Conservation (phyloP, 2,329 filamentous ascomycete genomes). For the Diplodia scrobiculata region DNA sequence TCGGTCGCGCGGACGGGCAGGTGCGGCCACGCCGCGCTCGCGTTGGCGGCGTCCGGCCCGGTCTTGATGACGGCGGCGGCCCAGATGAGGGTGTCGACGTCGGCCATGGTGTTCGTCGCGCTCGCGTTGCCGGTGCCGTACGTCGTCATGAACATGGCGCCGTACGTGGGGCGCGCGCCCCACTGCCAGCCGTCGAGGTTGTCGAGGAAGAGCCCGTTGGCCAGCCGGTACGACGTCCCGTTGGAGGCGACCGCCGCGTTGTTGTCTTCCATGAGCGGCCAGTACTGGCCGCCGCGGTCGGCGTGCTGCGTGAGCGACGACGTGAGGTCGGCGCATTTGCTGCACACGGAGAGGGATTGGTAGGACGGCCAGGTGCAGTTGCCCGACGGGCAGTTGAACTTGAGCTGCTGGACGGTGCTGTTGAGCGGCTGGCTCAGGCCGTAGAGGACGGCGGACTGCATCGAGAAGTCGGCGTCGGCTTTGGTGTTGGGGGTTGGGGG, state of each 20-base stretch:
- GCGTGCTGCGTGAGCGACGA: neutral
- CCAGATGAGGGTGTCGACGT: slow-evolving; percentile 27
- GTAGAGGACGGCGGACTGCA: slow-evolving; percentile 29
- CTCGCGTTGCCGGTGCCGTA: slow-evolving; percentile 17
- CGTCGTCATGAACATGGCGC: slow-evolving; percentile 19
- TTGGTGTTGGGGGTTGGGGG: neutral
- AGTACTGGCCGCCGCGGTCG: neutral
- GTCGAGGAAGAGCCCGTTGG: slow-evolving; percentile 30
- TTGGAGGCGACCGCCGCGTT: neutral
- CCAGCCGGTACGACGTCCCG: slow-evolving; percentile 10
- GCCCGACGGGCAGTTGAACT: slow-evolving; percentile 25
- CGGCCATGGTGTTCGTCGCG: slow-evolving; percentile 10
- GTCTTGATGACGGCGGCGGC: slow-evolving; percentile 12
- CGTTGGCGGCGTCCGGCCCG: neutral
- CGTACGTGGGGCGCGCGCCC: neutral
- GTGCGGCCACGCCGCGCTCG: slow-evolving; percentile 14
- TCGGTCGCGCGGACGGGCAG: slow-evolving; percentile 24
- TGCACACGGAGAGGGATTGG: slow-evolving; percentile 29
- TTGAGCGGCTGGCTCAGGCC: slow-evolving; percentile 13
- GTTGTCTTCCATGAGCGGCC: neutral
- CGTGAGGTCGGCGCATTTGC: slow-evolving; percentile 2
- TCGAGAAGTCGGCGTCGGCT: slow-evolving; percentile 28
- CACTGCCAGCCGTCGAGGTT: slow-evolving; percentile 17
- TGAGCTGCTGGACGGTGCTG: slow-evolving; percentile 20
- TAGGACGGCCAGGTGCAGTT: slow-evolving; percentile 28